These are phyloP conservation scores for Vanrija sp. DNA, from an alignment of 1,284 basidiomycete genomes.

Conservation along the genomic window DNA sequence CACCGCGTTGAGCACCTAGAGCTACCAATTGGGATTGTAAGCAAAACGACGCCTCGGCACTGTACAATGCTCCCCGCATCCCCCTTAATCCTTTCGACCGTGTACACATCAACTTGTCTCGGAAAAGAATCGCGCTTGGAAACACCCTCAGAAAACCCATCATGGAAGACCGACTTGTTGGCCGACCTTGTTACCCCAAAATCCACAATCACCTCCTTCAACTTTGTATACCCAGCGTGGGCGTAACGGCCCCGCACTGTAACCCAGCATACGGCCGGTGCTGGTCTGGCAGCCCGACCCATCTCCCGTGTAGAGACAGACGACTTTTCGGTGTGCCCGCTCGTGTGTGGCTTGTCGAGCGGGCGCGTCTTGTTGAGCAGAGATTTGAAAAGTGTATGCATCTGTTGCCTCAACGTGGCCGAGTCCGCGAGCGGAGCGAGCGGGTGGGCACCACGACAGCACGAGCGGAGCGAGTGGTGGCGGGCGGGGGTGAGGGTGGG, in stretches of 20 bases:
- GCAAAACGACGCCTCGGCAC: constrained; percentile 11
- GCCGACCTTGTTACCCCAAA: background rate
- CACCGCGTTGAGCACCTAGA: background rate
- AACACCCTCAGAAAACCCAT: background rate
- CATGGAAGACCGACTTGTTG: background rate
- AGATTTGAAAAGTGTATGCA: constrained; percentile 26
- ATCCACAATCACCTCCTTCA: background rate
- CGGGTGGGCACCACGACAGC: no score
- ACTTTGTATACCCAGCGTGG: constrained; percentile 11
- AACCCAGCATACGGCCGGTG: constrained; percentile 19
- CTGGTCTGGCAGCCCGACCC: constrained; percentile 2
- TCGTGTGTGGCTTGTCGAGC: constrained; percentile 17
- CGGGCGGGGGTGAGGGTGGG: no score
- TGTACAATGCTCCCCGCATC: constrained; percentile 12
- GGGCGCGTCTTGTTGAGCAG: constrained; percentile 24
- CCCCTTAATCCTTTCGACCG: constrained; percentile 9
- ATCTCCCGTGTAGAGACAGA: constrained; percentile 22
- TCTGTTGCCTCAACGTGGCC: constrained; percentile 11
- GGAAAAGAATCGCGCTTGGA: constrained; percentile 3
- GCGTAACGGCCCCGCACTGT: constrained; percentile 9
- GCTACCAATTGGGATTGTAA: background rate
- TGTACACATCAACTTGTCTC: constrained; percentile 18
- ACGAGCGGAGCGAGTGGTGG: no score
- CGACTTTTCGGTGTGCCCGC: constrained; percentile 22
- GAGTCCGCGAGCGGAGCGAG: background rate